phyloP scores from a whole-genome alignment of 2,329 filamentous ascomycete species.

The Fusarium armeniacum region DNA sequence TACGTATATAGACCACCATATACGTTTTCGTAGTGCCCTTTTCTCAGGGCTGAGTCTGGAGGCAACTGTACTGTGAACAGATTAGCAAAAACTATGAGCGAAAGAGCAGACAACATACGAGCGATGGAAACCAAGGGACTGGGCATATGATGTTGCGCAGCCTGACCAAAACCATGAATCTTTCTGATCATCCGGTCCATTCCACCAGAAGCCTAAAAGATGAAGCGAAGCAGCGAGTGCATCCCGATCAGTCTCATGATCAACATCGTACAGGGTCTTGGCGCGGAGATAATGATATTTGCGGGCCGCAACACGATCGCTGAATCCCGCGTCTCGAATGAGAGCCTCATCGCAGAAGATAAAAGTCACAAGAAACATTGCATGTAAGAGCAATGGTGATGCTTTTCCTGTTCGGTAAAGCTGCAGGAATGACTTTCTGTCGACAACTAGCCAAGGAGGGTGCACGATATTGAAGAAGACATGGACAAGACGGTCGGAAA shows the following conservation, averaged over 20 bases:
- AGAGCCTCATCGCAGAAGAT: constrained; percentile 32
- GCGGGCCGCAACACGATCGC: constrained; percentile 29
- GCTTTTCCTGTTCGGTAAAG: constrained; percentile 11
- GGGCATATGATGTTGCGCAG: constrained; percentile 35
- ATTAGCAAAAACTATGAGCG: rapidly evolving
- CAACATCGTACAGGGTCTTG: constrained; percentile 34
- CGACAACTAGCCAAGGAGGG: constrained; percentile 30
- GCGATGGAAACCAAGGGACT: constrained; percentile 39
- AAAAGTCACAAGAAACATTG: constrained; percentile 26
- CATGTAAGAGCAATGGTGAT: constrained; percentile 21
- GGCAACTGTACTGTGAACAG: rapidly evolving
- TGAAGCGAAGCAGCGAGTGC: constrained; percentile 18
- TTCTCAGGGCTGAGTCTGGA: constrained; percentile 1
- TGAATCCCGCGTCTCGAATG: constrained; percentile 25
- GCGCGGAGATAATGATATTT: constrained; percentile 38
- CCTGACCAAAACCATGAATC: constrained; percentile 44
- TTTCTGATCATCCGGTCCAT: constrained; percentile 41
- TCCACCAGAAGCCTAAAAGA: constrained; percentile 43
- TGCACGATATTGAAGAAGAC: constrained; percentile 29
- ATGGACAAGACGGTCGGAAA: constrained; percentile 29
- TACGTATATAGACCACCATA: constrained; percentile 46
- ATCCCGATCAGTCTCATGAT: constrained; percentile 30
- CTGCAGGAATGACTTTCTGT: constrained; percentile 10
- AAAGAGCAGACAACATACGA: not conserved
- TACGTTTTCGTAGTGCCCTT: constrained; percentile 28